Evolutionary conservation across 1,139 yeast genomes (phyloP).

Genomic region (Debaryomycetaceae sp.): DNA sequence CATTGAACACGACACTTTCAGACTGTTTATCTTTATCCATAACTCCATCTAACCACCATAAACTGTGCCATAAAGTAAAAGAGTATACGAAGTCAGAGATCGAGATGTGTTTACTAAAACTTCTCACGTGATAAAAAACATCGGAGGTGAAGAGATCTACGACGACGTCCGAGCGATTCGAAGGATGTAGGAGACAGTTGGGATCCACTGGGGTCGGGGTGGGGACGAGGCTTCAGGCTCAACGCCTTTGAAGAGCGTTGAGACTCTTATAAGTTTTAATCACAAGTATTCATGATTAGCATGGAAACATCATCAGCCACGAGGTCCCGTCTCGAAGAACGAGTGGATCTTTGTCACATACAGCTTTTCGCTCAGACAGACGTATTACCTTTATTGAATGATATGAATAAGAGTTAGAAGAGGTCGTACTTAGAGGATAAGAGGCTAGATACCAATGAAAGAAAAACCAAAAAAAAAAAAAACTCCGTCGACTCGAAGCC

Average conservation of each 20-base stretch:
- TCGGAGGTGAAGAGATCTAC: not conserved
- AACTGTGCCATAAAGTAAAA: not conserved
- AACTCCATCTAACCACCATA: not conserved
- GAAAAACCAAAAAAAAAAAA: not conserved
- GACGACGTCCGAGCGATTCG: not conserved
- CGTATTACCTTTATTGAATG: not conserved
- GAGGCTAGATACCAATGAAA: not conserved
- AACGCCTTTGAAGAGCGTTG: slow-evolving; percentile 9
- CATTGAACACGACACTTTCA: slow-evolving; percentile 13
- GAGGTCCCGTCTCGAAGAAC: not conserved
- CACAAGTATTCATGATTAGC: slow-evolving; percentile 50
- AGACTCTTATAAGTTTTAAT: slow-evolving; percentile 38
- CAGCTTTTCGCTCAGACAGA: not conserved
- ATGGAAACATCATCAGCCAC: slow-evolving; percentile 49
- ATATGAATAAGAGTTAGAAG: not conserved
- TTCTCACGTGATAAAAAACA: not conserved
- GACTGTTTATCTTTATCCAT: slow-evolving; percentile 1
- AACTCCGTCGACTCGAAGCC: not conserved
- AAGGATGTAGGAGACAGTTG: not conserved
- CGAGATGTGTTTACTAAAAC: not conserved
- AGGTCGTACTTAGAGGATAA: not conserved
- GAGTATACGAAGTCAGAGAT: not conserved
- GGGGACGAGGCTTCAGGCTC: slow-evolving; percentile 27
- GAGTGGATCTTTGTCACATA: not conserved
- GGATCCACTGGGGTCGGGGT: not conserved